Base-by-base conservation (phyloP, 2,329 filamentous ascomycete species). In the Talaromyces pinophilus region DNA sequence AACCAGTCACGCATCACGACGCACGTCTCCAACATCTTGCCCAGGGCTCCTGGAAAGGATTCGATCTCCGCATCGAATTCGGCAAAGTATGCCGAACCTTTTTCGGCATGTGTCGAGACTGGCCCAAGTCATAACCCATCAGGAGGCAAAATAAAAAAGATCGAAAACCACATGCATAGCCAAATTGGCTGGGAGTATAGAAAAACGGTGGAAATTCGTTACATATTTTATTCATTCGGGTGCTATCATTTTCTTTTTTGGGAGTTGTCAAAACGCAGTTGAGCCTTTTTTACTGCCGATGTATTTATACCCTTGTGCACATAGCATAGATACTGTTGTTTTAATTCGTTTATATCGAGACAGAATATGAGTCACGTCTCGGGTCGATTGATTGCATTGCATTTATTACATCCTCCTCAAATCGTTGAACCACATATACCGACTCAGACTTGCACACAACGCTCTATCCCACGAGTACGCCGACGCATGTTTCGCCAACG, bases 401-500 rank as follows among this genome's bases (percentile, higher is more conserved):
- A 11, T 25, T 5, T 8, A n/a, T 30, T 48, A 71, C n/a, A 55
- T 67, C 63, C 50, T 67, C 64, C 63, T 61, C 15, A 71, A 11
- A 33, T 71, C 70, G 63, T 80, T 81, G 67, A 79, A 79, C 79
- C 79, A 81, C 42, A 80, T 76, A 63, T 80, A 78, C 46, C 78
- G 76, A 68, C 77, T 79, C 11, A 78, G 59, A 1, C 80, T 64
- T 72, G 80, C 72, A 69, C 80, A 81, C 67, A 81, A 40, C 38
- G 77, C 72, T 15, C 79, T 73, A 64, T 81, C 77, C 77, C 78
- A 80, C 1, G 78, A 77, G 62, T 80, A 80, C 69, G 80, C 77
- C 62, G 75, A 79, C 35, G 67, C 67, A 66, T 81, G 78, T 59
- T 75, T 74, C 17, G 72, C 71, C 67, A 81, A 79, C 0, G 79